Evolutionary conservation across 805 yeast species (phyloP).

Genomic region (Komagataella ulmi): DNA sequence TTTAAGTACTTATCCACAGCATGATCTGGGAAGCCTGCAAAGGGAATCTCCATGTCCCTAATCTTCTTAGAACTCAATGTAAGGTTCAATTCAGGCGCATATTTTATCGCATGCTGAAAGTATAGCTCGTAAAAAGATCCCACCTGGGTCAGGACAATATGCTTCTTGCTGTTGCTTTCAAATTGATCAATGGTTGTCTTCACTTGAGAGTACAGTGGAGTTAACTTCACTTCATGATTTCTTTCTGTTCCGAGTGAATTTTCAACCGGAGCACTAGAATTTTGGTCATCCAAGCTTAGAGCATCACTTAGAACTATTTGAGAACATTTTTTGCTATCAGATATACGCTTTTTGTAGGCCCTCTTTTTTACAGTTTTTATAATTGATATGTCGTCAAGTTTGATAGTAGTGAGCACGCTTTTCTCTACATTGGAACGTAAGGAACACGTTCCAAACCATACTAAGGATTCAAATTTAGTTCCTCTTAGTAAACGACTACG

Average conservation of each 20-base stretch:
- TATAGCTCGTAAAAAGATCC: conserved; percentile 84
- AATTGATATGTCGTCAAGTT: neutral
- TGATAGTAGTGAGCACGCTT: neutral
- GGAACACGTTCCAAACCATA: neutral
- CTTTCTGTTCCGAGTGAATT: neutral
- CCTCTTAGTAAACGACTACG: neutral
- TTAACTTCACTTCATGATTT: conserved; percentile 3
- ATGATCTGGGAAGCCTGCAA: conserved; percentile 84
- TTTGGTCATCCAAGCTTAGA: neutral
- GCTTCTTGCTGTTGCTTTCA: conserved; percentile 10
- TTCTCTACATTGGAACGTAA: neutral
- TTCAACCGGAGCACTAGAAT: neutral
- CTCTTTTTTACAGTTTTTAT: neutral
- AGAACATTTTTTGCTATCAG: too few relatives aligned
- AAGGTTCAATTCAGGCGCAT: conserved; percentile 59
- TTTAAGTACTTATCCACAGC: conserved; percentile 64
- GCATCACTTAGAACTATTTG: neutral
- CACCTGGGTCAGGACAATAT: conserved; percentile 64
- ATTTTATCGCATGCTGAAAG: conserved; percentile 73
- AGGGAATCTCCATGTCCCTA: conserved; percentile 37
- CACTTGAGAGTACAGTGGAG: conserved; percentile 17
- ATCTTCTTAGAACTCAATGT: conserved; percentile 49
- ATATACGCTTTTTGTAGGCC: neutral
- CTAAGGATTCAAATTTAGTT: neutral
- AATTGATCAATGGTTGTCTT: conserved; percentile 14